Percentiles rank a stretch among this genome's conserved stretches.
Evolutionary conservation across 805 yeast species (phyloP).

Genomic region (Kazachstania psychrophila): DNA sequence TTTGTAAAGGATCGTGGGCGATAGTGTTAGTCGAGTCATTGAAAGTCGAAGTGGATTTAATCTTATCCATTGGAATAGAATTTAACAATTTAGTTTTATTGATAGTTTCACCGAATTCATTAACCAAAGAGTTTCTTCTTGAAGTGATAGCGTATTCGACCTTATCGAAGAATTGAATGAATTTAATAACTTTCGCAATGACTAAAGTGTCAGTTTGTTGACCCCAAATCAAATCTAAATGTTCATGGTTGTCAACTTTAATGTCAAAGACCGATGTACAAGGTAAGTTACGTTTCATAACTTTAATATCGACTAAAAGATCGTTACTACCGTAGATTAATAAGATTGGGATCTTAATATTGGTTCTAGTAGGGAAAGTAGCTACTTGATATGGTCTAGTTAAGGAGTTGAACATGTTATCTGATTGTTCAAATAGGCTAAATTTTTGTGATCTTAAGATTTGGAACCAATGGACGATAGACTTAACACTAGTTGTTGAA

Average conservation of each 20-base stretch:
- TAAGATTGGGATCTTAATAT: slow-evolving; percentile 62
- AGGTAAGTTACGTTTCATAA: slow-evolving; percentile 65
- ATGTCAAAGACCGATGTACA: slow-evolving; percentile 37
- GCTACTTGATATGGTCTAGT: slow-evolving; percentile 31
- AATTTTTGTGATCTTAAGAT: slow-evolving; percentile 68
- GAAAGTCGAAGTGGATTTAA: not conserved
- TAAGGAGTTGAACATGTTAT: slow-evolving; percentile 31
- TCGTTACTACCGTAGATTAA: slow-evolving; percentile 74
- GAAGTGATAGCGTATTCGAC: not conserved
- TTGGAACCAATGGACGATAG: slow-evolving; percentile 95
- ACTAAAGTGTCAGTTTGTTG: slow-evolving; percentile 44
- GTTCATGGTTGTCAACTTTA: slow-evolving; percentile 69
- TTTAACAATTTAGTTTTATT: not conserved
- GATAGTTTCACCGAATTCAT: not conserved
- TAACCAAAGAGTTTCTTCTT: slow-evolving; percentile 3
- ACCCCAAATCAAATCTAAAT: slow-evolving; percentile 88
- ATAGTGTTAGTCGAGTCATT: not conserved
- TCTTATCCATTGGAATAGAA: not conserved
- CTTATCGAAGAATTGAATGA: slow-evolving; percentile 27
- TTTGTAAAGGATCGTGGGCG: not conserved
- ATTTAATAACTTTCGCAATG: slow-evolving; percentile 34
- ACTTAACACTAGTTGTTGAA: slow-evolving; percentile 84
- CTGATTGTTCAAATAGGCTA: slow-evolving; percentile 78
- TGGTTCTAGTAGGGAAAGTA: slow-evolving; percentile 49
- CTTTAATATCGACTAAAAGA: slow-evolving; percentile 77